These are phyloP conservation scores for Komagataella pastoris DNA, from an alignment of 805 yeast species.

Conservation along the genomic window DNA sequence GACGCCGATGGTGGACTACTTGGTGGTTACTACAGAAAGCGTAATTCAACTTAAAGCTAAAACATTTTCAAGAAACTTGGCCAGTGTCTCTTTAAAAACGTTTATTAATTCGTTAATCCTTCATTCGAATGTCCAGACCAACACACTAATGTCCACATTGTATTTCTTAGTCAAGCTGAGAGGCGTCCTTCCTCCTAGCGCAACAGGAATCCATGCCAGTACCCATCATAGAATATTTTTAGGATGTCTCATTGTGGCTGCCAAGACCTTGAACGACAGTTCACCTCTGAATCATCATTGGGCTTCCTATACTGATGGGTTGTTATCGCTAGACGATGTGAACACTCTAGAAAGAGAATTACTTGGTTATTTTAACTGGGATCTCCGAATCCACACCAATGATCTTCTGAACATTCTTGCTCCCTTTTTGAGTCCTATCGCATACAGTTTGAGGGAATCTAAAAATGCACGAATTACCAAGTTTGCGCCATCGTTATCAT, in stretches of 20 bases:
- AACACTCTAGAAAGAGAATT: conserved; percentile 88
- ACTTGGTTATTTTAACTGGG: conserved; percentile 75
- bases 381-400: conserved; percentile 51
- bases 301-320: conserved; percentile 84
- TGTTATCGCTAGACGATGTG: conserved; percentile 57
- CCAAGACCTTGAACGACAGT: conserved; percentile 85
- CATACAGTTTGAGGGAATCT: conserved; percentile 24
- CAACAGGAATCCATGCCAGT: conserved; percentile 74
- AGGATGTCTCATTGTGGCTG: conserved; percentile 83
- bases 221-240: conserved; percentile 88
- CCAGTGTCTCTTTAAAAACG: conserved; percentile 28
- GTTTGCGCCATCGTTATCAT: conserved; percentile 1
- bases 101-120: conserved; percentile 66
- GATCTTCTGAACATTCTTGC: conserved; percentile 61
- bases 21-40: conserved; percentile 45
- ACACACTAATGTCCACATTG: conserved; percentile 87
- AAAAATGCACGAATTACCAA: conserved; percentile 1
- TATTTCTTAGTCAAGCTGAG: conserved; percentile 74
- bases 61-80: conserved; percentile 23
- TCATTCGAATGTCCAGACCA: conserved; percentile 86
- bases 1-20: conserved; percentile 41
- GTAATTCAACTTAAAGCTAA: conserved; percentile 31
- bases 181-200: conserved; percentile 69
- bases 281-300: conserved; percentile 94
- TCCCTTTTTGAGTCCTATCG: conserved; percentile 69